phyloP scores from a whole-genome alignment of 75 land plant genomes.

The Gnetum montanum region DNA sequence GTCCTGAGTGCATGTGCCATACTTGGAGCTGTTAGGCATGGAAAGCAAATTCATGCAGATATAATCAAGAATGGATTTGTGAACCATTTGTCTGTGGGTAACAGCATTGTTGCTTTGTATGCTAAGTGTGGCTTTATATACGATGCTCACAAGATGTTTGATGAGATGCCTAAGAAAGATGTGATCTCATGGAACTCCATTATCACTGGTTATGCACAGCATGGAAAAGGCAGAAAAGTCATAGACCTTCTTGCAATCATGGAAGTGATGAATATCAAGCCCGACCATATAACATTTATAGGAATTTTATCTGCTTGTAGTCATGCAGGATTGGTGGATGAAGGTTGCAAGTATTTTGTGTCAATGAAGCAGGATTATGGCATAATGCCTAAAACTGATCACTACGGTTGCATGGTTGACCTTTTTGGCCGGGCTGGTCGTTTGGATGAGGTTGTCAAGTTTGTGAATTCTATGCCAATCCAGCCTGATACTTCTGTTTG shows the following conservation, averaged over 20 bases:
- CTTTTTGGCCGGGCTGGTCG: conserved; percentile 11
- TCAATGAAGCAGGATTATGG: conserved; percentile 6
- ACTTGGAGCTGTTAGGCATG: neutral
- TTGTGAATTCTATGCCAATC: conserved; percentile 3
- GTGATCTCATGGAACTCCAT: no score
- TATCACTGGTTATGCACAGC: no score
- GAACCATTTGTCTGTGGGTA: neutral
- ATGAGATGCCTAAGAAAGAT: no score
- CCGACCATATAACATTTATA: no score
- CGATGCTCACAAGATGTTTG: no score
- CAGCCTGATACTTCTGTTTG: conserved; percentile 8
- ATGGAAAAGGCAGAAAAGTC: no score
- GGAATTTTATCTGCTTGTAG: no score
- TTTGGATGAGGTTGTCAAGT: neutral
- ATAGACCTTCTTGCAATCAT: no score
- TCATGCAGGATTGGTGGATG: conserved; percentile 3
- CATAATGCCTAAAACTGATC: neutral
- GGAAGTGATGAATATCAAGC: no score
- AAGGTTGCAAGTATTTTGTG: conserved; percentile 3
- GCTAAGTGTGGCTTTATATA: no score
- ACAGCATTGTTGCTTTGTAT: no score
- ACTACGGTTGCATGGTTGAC: conserved; percentile 13
- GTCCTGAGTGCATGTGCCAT: conserved; percentile 53
- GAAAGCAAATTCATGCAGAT: neutral
- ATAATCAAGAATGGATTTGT: neutral